phyloP scores from a whole-genome alignment of 371 early-diverging fungal species.

The Rhizopus sp. region DNA sequence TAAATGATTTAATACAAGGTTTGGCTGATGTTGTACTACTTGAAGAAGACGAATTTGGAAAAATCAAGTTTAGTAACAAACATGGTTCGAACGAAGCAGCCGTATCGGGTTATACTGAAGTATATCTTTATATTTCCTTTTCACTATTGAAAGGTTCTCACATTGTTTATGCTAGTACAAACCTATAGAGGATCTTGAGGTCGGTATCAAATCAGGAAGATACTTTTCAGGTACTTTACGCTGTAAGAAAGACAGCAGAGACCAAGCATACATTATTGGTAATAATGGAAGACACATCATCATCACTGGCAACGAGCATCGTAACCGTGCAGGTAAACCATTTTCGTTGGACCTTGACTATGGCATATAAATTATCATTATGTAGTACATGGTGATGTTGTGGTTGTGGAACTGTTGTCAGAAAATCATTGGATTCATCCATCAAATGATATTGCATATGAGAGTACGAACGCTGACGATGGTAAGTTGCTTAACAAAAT shows the following conservation, averaged over 20 bases:
- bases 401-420: constrained; percentile 77
- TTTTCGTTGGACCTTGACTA: neutral
- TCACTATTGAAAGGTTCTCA: neutral
- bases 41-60: constrained; percentile 40
- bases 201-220: constrained; percentile 58
- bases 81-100: constrained; percentile 18
- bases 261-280: constrained; percentile 63
- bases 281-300: constrained; percentile 56
- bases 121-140: constrained; percentile 2
- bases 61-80: constrained; percentile 31
- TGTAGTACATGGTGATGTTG: constrained; percentile 79
- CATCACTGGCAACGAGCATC: constrained; percentile 66
- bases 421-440: constrained; percentile 60
- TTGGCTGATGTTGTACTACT: constrained; percentile 59
- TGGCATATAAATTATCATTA: neutral
- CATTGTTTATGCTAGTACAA: constrained; percentile 49
- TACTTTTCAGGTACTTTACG: constrained; percentile 58
- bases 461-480: constrained; percentile 47
- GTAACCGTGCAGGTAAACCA: constrained; percentile 75
- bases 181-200: constrained; percentile 57
- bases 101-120: constrained; percentile 55
- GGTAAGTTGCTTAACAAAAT: constrained; percentile 16
- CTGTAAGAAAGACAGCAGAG: constrained; percentile 50
- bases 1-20: constrained; percentile 49
- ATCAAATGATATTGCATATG: constrained; percentile 56